phyloP scores from a whole-genome alignment of 2,329 filamentous ascomycete species.

The Pestalotiopsis sp. region DNA sequence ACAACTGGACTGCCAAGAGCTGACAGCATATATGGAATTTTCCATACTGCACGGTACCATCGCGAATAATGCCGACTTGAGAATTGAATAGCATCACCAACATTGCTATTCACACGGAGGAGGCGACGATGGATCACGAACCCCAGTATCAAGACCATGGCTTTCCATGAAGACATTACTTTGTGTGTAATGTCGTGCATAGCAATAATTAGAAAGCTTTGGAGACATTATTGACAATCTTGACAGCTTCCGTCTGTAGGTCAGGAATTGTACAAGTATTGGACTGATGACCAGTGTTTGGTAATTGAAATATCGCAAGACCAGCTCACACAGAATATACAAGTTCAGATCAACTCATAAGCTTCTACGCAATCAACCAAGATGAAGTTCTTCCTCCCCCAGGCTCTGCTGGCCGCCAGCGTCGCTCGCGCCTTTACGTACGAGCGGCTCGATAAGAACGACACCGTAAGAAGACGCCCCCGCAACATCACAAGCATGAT shows the following conservation, averaged over 20 bases:
- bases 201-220: no score
- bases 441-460: conserved; percentile 35
- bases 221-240: no score
- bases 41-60: not conserved
- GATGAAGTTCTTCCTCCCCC: conserved; percentile 16
- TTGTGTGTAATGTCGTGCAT: not conserved
- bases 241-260: no score
- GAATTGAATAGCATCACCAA: not conserved
- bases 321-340: not conserved
- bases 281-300: no score
- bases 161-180: not conserved
- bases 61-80: not conserved
- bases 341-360: not conserved
- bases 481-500: not conserved
- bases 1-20: not conserved
- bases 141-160: not conserved
- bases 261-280: no score
- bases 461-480: conserved; percentile 20
- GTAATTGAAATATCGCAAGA: not conserved
- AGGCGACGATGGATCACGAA: not conserved
- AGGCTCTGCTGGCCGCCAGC: conserved; percentile 13
- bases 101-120: not conserved
- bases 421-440: conserved; percentile 25
- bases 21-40: not conserved
- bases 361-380: not conserved